These are phyloP conservation scores for Neonectria ditissima DNA, from an alignment of 2,329 filamentous ascomycete species.

Conservation along the genomic window DNA sequence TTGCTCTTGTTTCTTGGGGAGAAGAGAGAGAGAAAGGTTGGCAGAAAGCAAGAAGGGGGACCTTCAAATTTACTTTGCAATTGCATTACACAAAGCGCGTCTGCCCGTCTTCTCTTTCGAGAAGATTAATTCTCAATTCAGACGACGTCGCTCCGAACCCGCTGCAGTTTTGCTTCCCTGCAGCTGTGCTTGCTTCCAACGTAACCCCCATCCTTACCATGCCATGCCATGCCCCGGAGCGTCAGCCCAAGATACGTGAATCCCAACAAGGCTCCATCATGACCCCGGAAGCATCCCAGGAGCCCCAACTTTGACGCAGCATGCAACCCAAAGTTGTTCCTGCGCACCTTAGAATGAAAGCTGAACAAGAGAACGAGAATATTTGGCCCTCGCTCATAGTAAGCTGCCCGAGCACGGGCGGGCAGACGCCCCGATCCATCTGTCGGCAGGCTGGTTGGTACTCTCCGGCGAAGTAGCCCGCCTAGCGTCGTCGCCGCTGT, in stretches of 20 bases:
- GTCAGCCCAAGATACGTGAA: constrained; percentile 10
- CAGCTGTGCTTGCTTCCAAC: background rate
- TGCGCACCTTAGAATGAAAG: too few relatives aligned
- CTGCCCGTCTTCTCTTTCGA: background rate
- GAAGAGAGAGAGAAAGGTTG: background rate
- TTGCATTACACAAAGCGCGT: background rate
- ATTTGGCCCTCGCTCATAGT: too few relatives aligned
- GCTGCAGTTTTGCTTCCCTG: constrained; percentile 2
- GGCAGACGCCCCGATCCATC: background rate
- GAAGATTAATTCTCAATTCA: background rate
- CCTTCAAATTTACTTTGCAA: background rate
- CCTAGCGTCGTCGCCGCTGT: constrained; percentile 25
- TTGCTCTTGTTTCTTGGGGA: background rate
- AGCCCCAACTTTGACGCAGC: background rate
- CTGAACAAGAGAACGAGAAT: background rate
- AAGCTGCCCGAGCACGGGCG: background rate
- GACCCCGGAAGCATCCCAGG: background rate
- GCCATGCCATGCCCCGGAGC: constrained; percentile 6
- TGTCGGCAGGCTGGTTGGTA: constrained; percentile 22
- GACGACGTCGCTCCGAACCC: background rate
- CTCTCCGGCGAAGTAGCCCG: constrained; percentile 33
- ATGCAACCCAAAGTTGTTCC: background rate
- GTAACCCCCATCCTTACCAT: constrained; percentile 6
- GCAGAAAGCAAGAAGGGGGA: background rate
- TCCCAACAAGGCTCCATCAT: constrained; percentile 2